A percentile compares a stretch with the other conserved stretches of the same genome.
These are phyloP conservation scores for Saccharomycopsis crataegensis DNA, from an alignment of 1,139 yeast genomes.

Conservation along the genomic window DNA sequence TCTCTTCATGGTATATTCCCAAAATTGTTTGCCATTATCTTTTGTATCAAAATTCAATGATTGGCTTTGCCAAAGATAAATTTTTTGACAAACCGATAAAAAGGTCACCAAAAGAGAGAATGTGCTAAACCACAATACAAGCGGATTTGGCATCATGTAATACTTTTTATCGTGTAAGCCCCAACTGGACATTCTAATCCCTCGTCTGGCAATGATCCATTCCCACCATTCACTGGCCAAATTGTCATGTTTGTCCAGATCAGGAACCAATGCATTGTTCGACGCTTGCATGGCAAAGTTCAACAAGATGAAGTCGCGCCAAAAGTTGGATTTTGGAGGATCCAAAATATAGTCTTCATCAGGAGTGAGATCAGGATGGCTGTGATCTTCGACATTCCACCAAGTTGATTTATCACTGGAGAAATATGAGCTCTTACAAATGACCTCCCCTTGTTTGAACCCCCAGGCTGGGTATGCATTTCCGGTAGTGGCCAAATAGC, in stretches of 20 bases:
- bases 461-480: slow-evolving; percentile 74
- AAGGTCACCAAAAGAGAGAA: slow-evolving; percentile 26
- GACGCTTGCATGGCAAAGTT: slow-evolving; percentile 77
- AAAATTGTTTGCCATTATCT: slow-evolving; percentile 21
- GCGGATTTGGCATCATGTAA: slow-evolving; percentile 61
- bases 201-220: slow-evolving; percentile 62
- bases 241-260: slow-evolving; percentile 56
- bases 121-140: slow-evolving; percentile 55
- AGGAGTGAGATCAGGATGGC: slow-evolving; percentile 35
- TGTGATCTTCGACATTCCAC: slow-evolving; percentile 76
- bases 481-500: slow-evolving; percentile 72
- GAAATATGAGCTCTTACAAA: slow-evolving; percentile 49
- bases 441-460: slow-evolving; percentile 72
- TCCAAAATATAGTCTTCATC: slow-evolving; percentile 36
- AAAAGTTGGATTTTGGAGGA: slow-evolving; percentile 62
- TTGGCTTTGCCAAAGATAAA: slow-evolving; percentile 62
- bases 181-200: slow-evolving; percentile 72
- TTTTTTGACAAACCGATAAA: slow-evolving; percentile 31
- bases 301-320: slow-evolving; percentile 61
- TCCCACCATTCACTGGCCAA: slow-evolving; percentile 74
- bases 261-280: slow-evolving; percentile 70
- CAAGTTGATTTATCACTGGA: slow-evolving; percentile 58
- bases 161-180: slow-evolving; percentile 40
- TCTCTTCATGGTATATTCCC: slow-evolving; percentile 43
- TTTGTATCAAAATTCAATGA: slow-evolving; percentile 24